Percentiles rank a stretch among this genome's conserved stretches.
These are phyloP conservation scores for Chlorella sp. DNA, from an alignment of 139 green algal species.

Conservation along the genomic window DNA sequence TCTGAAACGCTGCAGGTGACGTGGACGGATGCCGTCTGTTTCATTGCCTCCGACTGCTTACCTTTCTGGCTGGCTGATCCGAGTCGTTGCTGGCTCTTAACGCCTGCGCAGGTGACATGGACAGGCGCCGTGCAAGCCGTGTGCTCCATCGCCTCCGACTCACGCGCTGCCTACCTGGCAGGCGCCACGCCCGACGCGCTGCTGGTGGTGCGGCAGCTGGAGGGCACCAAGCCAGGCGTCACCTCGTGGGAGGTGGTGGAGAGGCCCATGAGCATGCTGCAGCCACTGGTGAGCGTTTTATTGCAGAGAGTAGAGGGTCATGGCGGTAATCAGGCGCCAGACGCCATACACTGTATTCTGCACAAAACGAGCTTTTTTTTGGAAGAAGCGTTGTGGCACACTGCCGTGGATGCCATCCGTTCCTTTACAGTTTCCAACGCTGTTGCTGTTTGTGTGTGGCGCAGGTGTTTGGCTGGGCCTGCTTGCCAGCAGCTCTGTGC, in stretches of 20 bases:
- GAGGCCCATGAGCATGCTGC: constrained; percentile 32
- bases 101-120: constrained; percentile 34
- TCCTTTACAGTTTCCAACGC: too few species aligned
- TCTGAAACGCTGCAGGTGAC: not conserved
- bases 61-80: too few species aligned
- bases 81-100: not conserved
- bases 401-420: too few species aligned
- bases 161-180: constrained; percentile 16
- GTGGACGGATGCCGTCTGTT: not conserved
- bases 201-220: constrained; percentile 24
- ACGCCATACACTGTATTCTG: too few species aligned
- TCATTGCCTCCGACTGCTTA: not conserved
- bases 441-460: too few species aligned
- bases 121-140: constrained; percentile 28
- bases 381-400: too few species aligned
- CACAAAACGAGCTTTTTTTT: too few species aligned
- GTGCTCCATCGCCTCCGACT: constrained; percentile 12
- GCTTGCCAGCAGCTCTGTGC: too few species aligned
- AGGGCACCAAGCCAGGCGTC: not conserved
- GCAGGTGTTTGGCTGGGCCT: too few species aligned
- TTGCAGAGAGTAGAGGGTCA: too few species aligned
- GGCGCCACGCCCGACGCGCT: constrained; percentile 36
- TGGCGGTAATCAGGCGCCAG: too few species aligned
- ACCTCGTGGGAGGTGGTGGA: constrained; percentile 15
- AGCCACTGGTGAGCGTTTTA: constrained; percentile 37